Evolutionary conservation across 2,329 filamentous ascomycete species (phyloP), one percentile per base, ranked within the genome.

Genomic region (Scytalidium lignicola): DNA sequence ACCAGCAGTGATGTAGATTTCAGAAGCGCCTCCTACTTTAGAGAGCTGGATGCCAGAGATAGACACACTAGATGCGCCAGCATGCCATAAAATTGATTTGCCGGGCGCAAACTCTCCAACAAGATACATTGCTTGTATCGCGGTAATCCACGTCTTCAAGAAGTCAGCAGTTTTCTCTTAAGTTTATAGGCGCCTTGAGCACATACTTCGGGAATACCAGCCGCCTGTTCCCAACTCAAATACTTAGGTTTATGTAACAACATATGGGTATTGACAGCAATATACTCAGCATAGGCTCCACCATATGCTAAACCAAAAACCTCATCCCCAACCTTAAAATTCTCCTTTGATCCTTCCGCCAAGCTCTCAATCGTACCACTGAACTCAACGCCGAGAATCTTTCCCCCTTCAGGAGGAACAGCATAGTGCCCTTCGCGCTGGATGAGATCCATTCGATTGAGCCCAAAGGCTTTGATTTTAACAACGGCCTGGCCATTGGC

Each of bases 301-400:
- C 92, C 90, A 70, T 96, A 95, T 3, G 89, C 88, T 13, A 96
- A 75, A 0, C 92, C 91, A 64, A 97, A 92, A 5, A 96, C 90
- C 57, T 85, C 85, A 64, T 95, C 89, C 40, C 90, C 90, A 37
- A 73, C 67, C 48, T 81, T 79, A 68, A 95, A 91, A 42, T 70
- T 70, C 44, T 72, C 68, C 57, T 81, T 73, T 48, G 74, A 61
- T 40, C 63, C 67, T 4, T 70, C 42, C 5, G 62, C 67, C 19
- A 90, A 65, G 19, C 74, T 72, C 58, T 81, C 82, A 54, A 92
- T 77, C 3, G 70, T 75, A 45, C 88, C 88, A 58, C 80, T 85
- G 70, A 91, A 91, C 63, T 92, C 88, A 29, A 92, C 86, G 47
- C 88, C 88, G 4, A 92, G 74, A 0, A 81, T 90, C 50, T 73